A percentile compares a stretch with the other conserved stretches of the same genome.
phyloP scores from a whole-genome alignment of 2,329 filamentous ascomycete genomes.

The Cercospora sojina region DNA sequence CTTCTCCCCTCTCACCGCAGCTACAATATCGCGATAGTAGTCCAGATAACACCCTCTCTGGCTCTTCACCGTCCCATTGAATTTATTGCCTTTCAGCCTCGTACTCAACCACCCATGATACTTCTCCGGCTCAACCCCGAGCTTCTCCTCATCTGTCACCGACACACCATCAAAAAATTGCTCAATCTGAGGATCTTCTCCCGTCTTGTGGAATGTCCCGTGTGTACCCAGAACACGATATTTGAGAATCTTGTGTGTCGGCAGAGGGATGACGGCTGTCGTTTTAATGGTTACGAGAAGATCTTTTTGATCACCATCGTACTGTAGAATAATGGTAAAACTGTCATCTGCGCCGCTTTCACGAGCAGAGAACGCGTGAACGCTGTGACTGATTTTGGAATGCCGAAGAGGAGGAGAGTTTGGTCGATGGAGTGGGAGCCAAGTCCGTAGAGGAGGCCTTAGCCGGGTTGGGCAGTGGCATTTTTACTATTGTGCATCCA shows the following conservation, averaged over 20 bases:
- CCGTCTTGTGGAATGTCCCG: slow-evolving; percentile 42
- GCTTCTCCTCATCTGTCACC: slow-evolving; percentile 31
- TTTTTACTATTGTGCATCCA: slow-evolving; percentile 40
- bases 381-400: slow-evolving; percentile 37
- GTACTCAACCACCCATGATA: slow-evolving; percentile 45
- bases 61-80: slow-evolving; percentile 35
- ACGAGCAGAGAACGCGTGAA: slow-evolving; percentile 35
- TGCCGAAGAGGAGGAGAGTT: slow-evolving; percentile 40
- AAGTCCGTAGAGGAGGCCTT: slow-evolving; percentile 47
- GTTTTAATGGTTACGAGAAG: slow-evolving; percentile 40
- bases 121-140: slow-evolving; percentile 41
- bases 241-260: slow-evolving; percentile 37
- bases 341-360: slow-evolving; percentile 38
- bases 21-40: slow-evolving; percentile 45
- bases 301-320: slow-evolving; percentile 35
- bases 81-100: slow-evolving; percentile 33
- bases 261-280: slow-evolving; percentile 31
- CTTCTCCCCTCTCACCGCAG: slow-evolving; percentile 42
- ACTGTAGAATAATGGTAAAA: slow-evolving; percentile 41
- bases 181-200: slow-evolving; percentile 42
- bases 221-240: slow-evolving; percentile 38
- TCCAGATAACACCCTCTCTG: slow-evolving; percentile 43
- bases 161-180: slow-evolving; percentile 35
- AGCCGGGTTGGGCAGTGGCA: slow-evolving; percentile 40
- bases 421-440: slow-evolving; percentile 45